phyloP scores from a whole-genome alignment of 78 protist genomes.

The Protostelium mycophagum region DNA sequence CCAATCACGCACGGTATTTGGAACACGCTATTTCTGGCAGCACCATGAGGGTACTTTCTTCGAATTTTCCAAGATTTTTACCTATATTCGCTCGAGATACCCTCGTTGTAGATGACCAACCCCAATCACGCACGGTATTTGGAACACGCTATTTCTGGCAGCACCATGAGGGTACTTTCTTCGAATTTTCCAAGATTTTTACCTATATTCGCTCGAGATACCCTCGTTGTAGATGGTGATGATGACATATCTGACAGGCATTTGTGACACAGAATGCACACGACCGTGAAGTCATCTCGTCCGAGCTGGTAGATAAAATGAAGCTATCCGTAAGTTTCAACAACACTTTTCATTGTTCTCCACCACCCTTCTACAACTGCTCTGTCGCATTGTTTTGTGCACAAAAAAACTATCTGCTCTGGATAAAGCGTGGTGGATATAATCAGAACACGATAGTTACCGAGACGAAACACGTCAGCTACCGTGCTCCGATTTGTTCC shows the following conservation, averaged over 20 bases:
- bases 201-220: neutral
- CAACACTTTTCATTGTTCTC: too few species aligned
- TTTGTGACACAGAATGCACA: slow-evolving; percentile 14
- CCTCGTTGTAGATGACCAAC: neutral
- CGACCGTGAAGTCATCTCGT: slow-evolving; percentile 12
- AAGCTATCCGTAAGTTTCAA: neutral
- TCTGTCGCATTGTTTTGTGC: too few species aligned
- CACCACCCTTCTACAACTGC: too few species aligned
- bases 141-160: slow-evolving; percentile 4
- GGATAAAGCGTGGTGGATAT: too few species aligned
- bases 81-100: neutral
- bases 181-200: neutral
- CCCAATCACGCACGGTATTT: slow-evolving; percentile 35
- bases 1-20: slow-evolving; percentile 31
- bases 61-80: neutral
- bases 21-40: slow-evolving; percentile 9
- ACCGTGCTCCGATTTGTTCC: too few species aligned
- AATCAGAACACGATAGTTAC: too few species aligned
- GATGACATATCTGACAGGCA: too few species aligned
- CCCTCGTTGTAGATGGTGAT: neutral
- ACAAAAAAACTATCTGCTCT: too few species aligned
- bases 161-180: neutral
- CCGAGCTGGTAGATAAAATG: neutral
- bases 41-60: neutral
- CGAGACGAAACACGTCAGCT: too few species aligned